Percentiles rank a stretch among this genome's conserved stretches.
phyloP scores from a whole-genome alignment of 2,329 filamentous ascomycete species.

The Blastomyces percursus region DNA sequence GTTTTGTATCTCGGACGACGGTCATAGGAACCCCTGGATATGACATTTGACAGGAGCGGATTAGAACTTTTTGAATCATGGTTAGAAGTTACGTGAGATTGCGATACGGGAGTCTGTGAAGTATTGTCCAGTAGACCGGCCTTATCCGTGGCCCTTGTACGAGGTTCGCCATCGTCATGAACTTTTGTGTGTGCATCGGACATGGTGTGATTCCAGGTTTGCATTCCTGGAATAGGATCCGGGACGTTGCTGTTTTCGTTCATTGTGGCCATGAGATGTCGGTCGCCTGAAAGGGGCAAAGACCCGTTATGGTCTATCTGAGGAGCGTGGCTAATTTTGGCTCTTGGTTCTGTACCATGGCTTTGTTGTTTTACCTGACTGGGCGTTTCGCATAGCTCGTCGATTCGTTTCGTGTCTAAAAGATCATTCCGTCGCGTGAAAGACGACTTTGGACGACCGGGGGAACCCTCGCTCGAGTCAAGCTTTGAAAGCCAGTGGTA shows the following conservation, averaged over 20 bases:
- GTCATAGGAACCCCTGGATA: conserved; percentile 19
- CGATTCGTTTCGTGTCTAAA: not conserved
- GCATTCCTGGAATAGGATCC: not conserved
- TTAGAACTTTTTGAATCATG: not conserved
- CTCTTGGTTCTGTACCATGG: too few relatives aligned
- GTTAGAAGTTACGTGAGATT: not conserved
- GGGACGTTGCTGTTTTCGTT: not conserved
- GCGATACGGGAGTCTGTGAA: not conserved
- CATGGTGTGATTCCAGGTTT: not conserved
- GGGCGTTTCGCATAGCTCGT: too few relatives aligned
- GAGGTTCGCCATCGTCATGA: not conserved
- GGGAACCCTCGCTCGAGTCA: not conserved
- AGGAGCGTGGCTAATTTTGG: not conserved
- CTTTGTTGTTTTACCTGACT: not conserved
- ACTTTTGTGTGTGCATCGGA: not conserved
- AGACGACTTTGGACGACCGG: not conserved
- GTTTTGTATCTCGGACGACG: conserved; percentile 47
- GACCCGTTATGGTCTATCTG: not conserved
- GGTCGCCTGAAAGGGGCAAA: not conserved
- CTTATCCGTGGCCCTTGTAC: not conserved
- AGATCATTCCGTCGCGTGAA: not conserved
- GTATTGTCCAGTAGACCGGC: too few relatives aligned
- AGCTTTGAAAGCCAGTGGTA: not conserved
- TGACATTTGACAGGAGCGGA: not conserved
- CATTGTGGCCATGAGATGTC: not conserved